Conservation (phyloP, 352 stramenopile genomes). For the Phytophthora hibernalis region DNA sequence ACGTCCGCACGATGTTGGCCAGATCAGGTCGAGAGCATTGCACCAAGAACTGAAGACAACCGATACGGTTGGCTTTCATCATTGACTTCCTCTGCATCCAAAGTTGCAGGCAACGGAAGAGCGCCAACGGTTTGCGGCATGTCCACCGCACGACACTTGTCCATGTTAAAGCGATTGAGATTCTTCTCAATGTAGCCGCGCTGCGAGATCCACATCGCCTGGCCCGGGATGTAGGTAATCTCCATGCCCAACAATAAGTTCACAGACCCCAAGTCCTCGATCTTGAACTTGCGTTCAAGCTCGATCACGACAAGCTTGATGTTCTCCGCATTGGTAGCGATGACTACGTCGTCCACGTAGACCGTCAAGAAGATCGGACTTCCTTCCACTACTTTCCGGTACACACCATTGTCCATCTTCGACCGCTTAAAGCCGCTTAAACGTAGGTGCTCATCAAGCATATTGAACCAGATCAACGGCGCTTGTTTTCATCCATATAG, state of each 20-base stretch:
- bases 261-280: conserved; percentile 12
- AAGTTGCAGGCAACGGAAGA: neutral
- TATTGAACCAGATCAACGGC: neutral
- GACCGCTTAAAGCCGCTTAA: neutral
- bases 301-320: neutral
- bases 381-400: neutral
- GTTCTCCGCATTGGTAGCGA: neutral
- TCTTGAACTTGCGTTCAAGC: conserved; percentile 11
- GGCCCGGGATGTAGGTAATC: neutral
- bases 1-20: conserved; percentile 10
- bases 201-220: conserved; percentile 9
- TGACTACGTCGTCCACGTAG: conserved; percentile 17
- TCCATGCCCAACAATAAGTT: conserved; percentile 1
- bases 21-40: conserved; percentile 8
- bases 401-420: conserved; percentile 7
- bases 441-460: neutral
- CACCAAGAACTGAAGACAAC: conserved; percentile 14
- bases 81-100: conserved; percentile 8
- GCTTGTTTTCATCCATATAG: neutral
- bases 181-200: conserved; percentile 13
- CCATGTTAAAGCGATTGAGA: conserved; percentile 13
- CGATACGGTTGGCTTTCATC: conserved; percentile 7
- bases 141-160: conserved; percentile 2
- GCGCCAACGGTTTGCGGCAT: conserved; percentile 13
- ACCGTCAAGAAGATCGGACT: conserved; percentile 1